Evolutionary conservation across 192 early-diverging fungal species (phyloP).

Genomic region (Borealophlyctis nickersoniae): DNA sequence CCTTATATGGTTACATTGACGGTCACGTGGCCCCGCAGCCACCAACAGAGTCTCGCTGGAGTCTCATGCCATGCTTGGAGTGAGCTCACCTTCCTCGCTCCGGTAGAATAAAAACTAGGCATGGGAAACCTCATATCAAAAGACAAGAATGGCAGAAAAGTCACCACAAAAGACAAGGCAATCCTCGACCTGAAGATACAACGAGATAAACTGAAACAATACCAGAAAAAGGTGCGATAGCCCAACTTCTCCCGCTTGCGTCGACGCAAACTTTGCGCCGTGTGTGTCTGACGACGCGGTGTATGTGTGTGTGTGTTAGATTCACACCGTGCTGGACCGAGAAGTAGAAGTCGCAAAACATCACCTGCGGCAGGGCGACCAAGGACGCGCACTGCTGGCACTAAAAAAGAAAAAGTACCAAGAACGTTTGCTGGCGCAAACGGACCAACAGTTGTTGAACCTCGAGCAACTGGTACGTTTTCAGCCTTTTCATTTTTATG

Average conservation of each 20-base stretch:
- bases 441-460: conserved; percentile 82
- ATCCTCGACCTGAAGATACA: conserved; percentile 95
- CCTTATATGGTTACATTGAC: too few relatives aligned
- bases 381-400: conserved; percentile 78
- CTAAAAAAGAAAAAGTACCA: conserved; percentile 96
- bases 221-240: conserved; percentile 76
- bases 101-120: not conserved
- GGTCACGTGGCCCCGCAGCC: too few relatives aligned
- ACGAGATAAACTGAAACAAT: conserved; percentile 88
- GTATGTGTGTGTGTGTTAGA: too few relatives aligned
- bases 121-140: conserved; percentile 27
- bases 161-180: conserved; percentile 87
- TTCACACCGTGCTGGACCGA: conserved; percentile 74
- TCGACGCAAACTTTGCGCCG: too few relatives aligned
- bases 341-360: conserved; percentile 78
- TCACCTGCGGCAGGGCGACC: conserved; percentile 71
- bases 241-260: not conserved
- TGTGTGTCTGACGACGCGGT: too few relatives aligned
- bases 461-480: conserved; percentile 78
- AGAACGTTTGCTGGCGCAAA: conserved; percentile 78
- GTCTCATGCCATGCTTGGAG: too few relatives aligned
- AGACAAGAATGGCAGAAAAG: conserved; percentile 35
- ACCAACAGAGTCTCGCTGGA: too few relatives aligned
- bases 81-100: too few relatives aligned
- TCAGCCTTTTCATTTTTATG: not conserved